phyloP scores from a whole-genome alignment of 306 rosid species.

The Ochetophila trinervis region DNA sequence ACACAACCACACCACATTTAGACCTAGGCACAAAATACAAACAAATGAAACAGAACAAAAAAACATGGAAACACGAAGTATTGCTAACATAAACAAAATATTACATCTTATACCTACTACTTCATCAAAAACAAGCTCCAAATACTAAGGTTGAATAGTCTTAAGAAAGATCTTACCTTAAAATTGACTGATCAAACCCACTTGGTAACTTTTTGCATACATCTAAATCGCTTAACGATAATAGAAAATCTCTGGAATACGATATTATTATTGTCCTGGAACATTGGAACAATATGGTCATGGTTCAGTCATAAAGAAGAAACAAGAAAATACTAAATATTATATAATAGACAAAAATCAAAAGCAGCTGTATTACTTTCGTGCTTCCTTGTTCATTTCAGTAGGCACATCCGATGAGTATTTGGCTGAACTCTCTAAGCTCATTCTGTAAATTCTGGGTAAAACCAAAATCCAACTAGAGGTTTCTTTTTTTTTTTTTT shows the following conservation, averaged over 20 bases:
- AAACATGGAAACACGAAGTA: slow-evolving; percentile 4
- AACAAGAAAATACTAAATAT: slow-evolving; percentile 1
- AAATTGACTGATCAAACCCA: slow-evolving; percentile 68
- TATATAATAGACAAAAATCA: background rate
- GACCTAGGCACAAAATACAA: slow-evolving; percentile 23
- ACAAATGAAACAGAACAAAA: slow-evolving; percentile 3
- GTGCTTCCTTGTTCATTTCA: slow-evolving; percentile 39
- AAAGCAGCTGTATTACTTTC: slow-evolving; percentile 42
- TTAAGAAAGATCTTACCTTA: slow-evolving; percentile 47
- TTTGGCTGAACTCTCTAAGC: slow-evolving; percentile 52
- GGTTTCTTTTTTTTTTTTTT: slow-evolving; percentile 1
- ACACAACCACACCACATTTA: slow-evolving; percentile 1
- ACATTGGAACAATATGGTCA: slow-evolving; percentile 26
- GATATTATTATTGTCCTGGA: slow-evolving; percentile 58
- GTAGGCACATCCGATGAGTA: slow-evolving; percentile 37
- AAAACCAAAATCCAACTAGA: slow-evolving; percentile 27
- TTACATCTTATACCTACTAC: background rate
- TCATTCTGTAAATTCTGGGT: slow-evolving; percentile 53
- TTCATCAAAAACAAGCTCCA: background rate
- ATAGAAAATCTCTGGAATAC: slow-evolving; percentile 69
- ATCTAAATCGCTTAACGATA: slow-evolving; percentile 76
- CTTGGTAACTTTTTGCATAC: slow-evolving; percentile 71
- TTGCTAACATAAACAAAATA: slow-evolving; percentile 1
- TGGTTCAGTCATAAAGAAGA: slow-evolving; percentile 16
- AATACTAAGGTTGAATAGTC: background rate